These are phyloP conservation scores for Pseudocohnilembus persalinus DNA, from an alignment of 169 alveolate genomes.

Conservation along the genomic window DNA sequence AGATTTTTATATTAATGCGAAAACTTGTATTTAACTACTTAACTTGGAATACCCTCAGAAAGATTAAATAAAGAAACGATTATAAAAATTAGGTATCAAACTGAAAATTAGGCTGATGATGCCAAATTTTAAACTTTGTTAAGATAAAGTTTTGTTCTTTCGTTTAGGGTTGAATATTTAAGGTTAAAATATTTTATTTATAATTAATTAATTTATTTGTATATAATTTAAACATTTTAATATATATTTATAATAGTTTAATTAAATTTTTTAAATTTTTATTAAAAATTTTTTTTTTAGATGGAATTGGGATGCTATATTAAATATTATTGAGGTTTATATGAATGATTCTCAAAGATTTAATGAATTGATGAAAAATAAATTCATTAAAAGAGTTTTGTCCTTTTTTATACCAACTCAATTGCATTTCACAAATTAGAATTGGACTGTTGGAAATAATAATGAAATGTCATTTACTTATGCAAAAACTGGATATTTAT, in stretches of 20 bases:
- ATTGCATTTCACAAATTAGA: conserved; percentile 26
- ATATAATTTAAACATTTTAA: too few relatives aligned
- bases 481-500: conserved; percentile 46
- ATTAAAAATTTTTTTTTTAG: neutral
- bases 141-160: conserved; percentile 6
- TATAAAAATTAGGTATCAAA: conserved; percentile 32
- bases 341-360: conserved; percentile 15
- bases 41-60: conserved; percentile 41
- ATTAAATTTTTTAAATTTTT: too few relatives aligned
- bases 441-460: conserved; percentile 40
- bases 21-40: conserved; percentile 33
- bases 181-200: neutral
- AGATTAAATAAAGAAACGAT: conserved; percentile 43
- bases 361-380: conserved; percentile 26
- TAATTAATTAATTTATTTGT: too few relatives aligned
- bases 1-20: conserved; percentile 45
- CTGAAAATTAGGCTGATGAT: conserved; percentile 38
- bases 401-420: conserved; percentile 28
- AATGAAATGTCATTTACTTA: neutral
- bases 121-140: conserved; percentile 28
- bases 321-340: conserved; percentile 34
- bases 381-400: conserved; percentile 26
- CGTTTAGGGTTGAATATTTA: conserved; percentile 11
- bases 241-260: too few relatives aligned
- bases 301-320: conserved; percentile 47